Base-by-base conservation (phyloP, 345 rosid species). In the Reutealis trisperma region DNA sequence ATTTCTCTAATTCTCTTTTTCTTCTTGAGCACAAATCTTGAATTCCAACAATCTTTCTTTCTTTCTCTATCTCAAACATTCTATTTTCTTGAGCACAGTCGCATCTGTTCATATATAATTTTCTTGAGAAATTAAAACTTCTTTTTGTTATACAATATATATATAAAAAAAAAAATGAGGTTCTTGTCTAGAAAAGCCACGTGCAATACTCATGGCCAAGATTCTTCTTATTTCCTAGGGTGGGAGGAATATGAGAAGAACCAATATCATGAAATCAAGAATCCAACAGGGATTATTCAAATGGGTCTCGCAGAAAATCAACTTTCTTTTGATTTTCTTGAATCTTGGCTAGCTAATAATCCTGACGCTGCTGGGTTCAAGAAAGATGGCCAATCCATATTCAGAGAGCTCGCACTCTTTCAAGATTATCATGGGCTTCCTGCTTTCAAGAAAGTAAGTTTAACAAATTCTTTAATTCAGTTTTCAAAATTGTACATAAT, bases 241-340 rank as follows among this genome's bases (percentile, higher is more conserved):
- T 92, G 97, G 97, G 77, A 89, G 74, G 94, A 90, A 72, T 90
- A 90, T 58, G 94, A 92, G 86, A 92, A 90, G 58, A 89, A 92
- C 44, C 97, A 93, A 32, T 90, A 88, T 66, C 90, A 92, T 58
- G 86, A 85, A 74, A 81, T 80, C 71, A 87, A 82, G 73, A 92
- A 92, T 76, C 93, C 97, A 10, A 60, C 70, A 32, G 97, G 97
- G 15, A 90, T 92, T 67, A 90, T 92, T 66, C 94, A 90, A 77
- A 90, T 92, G 94, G 94, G 97, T 69, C 91, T 92, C 65, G 97
- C 97, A 41, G 97, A 92, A 70, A 92, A 92, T 80, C 94, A 94
- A 85, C 88, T 92, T n/a, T 90, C 88, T 30, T 89, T 89, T 66
- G 94, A 90, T 84, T 67, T 88, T 30, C 87, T 89, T 55, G 97